Evolutionary conservation across 257 asterid genomes (phyloP), one percentile per base, ranked within the genome.

Genomic region (Fraxinus anomala): DNA sequence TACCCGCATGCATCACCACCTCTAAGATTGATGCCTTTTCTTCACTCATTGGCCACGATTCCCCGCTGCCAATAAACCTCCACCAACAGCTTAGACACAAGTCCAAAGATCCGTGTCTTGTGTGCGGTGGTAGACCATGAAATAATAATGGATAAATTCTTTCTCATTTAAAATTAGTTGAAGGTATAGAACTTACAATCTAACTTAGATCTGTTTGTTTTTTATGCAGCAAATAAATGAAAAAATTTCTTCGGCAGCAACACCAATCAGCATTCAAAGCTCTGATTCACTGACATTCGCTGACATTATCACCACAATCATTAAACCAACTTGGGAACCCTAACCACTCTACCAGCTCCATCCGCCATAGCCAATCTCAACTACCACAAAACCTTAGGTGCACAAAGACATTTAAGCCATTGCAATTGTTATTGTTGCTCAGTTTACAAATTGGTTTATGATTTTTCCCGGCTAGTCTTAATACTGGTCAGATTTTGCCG

Each of bases 291-390:
- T 14, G 56, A 5, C 56, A 47, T n/a, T 14, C 56, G 5, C 56
- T 14, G 56, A 5, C 56, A 47, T n/a, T 56, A 56, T 61, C 68
- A 61, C 68, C 17, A 10, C 6, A 28, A 61, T 23, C 31, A 23
- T 9, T 23, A 61, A 61, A 11, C 33, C 68, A 11, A 61, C 17
- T 23, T 61, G n/a, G 65, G 26, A 17, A 54, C 65, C 65, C 23
- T 16, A 54, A 54, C 65, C 65, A n/a, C 65, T n/a, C 65, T 54
- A n/a, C 26, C 65, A 54, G 65, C 65, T 42, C 49, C 65, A 54
- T 54, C 65, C 10, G 6, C 65, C 65, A 54, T n/a, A 16, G 12
- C 23, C 26, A 54, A 19, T 54, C 65, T n/a, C 24, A 6, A 54
- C 65, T 54, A 54, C n/a, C 24, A 54, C 65, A 17, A 54, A 54